Conservation (phyloP, 305 asterid genomes). For the Andrographis paniculata region DNA sequence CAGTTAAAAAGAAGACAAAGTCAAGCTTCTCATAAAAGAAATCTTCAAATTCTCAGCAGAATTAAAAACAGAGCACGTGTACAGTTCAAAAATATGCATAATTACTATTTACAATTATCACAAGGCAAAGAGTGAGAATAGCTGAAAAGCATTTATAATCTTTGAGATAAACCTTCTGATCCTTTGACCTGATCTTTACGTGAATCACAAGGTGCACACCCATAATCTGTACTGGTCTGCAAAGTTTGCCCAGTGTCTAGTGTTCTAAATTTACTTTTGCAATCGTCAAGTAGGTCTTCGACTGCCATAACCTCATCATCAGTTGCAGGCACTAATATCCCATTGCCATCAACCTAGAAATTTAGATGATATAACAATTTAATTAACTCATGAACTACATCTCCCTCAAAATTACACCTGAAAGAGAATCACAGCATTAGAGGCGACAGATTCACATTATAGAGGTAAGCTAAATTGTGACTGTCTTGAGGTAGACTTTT, state of each 20-base stretch:
- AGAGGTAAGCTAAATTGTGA: slow-evolving; percentile 3
- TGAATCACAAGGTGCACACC: slow-evolving; percentile 19
- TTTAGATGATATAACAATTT: slow-evolving; percentile 16
- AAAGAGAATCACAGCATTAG: slow-evolving; percentile 1
- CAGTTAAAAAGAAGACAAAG: background rate
- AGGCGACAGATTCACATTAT: background rate
- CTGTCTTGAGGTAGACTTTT: slow-evolving; percentile 10
- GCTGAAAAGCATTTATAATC: slow-evolving; percentile 3
- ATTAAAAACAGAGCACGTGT: slow-evolving; percentile 5
- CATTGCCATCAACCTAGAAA: slow-evolving; percentile 79
- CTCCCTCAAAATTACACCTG: slow-evolving; percentile 10
- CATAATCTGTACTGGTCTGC: slow-evolving; percentile 26
- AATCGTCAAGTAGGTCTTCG: slow-evolving; percentile 67
- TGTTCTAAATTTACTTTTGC: slow-evolving; percentile 32
- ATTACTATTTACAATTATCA: slow-evolving; percentile 1
- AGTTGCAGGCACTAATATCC: slow-evolving; percentile 90
- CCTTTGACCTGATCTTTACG: slow-evolving; percentile 24
- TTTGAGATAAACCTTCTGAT: slow-evolving; percentile 36
- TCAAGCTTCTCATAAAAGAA: background rate
- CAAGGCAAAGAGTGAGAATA: slow-evolving; percentile 1
- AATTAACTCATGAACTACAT: slow-evolving; percentile 15
- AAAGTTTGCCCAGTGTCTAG: slow-evolving; percentile 28
- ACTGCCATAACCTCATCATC: slow-evolving; percentile 81
- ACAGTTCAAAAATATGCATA: slow-evolving; percentile 8
- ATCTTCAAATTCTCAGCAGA: background rate